Conservation (phyloP, 225 moss, liverwort and hornwort species). For the Climacium dendroides region DNA sequence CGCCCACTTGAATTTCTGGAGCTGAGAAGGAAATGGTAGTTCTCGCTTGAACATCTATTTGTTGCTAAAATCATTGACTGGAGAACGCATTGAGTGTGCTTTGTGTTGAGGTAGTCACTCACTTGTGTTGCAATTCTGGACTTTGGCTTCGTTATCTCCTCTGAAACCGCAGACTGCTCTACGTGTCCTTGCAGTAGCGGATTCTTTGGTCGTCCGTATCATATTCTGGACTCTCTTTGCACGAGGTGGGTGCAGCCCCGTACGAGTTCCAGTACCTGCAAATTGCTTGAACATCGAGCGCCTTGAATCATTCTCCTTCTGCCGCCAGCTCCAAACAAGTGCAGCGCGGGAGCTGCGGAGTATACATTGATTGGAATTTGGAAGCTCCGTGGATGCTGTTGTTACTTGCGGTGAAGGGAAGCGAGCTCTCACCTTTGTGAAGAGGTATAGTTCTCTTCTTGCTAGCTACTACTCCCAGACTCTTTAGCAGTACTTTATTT, state of each 20-base stretch:
- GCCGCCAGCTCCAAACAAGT: no score
- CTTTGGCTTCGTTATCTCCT: no score
- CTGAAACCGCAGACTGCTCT: no score
- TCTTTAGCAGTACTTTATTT: not conserved
- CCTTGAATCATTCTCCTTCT: no score
- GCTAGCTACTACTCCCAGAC: not conserved
- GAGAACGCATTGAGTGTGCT: not conserved
- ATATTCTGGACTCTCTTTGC: not conserved
- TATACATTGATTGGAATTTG: no score
- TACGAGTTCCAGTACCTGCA: not conserved
- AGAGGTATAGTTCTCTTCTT: no score
- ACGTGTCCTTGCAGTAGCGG: no score
- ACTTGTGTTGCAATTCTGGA: not conserved
- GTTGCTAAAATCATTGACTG: not conserved
- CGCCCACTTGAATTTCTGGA: not conserved
- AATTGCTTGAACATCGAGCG: no score
- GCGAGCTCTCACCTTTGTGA: no score
- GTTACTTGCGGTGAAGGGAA: no score
- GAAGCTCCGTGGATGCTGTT: no score
- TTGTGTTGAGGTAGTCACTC: rapidly evolving
- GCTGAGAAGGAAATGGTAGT: not conserved
- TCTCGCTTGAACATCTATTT: not conserved
- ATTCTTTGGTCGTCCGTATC: not conserved
- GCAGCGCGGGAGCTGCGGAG: no score
- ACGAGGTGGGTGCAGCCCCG: not conserved